Evolutionary conservation across 2,329 filamentous ascomycete genomes (phyloP).

Genomic region (Coniochaeta sp.): DNA sequence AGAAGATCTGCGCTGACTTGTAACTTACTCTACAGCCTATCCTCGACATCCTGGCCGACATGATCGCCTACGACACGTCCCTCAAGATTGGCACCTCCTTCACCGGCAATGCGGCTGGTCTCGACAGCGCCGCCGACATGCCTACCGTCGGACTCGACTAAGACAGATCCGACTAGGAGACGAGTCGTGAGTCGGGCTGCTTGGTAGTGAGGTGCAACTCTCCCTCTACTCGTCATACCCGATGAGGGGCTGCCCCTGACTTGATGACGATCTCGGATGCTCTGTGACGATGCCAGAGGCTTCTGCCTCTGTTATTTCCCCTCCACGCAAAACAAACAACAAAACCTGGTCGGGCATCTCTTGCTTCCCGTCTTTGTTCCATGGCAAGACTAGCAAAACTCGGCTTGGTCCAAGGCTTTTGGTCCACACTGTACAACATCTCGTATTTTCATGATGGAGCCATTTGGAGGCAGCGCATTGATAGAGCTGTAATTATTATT

Average conservation of each 20-base stretch:
- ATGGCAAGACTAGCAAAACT: neutral
- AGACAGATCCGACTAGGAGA: constrained; percentile 4
- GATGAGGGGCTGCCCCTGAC: neutral
- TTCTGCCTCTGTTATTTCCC: neutral
- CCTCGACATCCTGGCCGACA: constrained; percentile 91
- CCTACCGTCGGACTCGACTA: constrained; percentile 45
- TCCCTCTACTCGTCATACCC: neutral
- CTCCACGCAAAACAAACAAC: neutral
- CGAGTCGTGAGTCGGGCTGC: neutral
- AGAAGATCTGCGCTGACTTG: neutral
- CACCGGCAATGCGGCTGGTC: constrained; percentile 19
- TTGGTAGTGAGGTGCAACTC: neutral
- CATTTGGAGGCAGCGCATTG: neutral
- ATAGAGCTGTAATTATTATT: constrained; percentile 2
- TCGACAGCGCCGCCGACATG: constrained; percentile 16
- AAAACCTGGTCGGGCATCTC: constrained; percentile 2
- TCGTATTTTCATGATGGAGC: neutral
- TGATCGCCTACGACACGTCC: constrained; percentile 86
- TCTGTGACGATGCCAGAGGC: neutral
- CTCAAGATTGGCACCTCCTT: constrained; percentile 45
- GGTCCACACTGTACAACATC: neutral
- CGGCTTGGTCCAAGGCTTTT: too few relatives aligned
- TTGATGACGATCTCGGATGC: neutral
- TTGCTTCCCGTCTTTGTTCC: neutral
- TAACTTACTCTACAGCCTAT: constrained; percentile 55